Percentiles rank a stretch among this genome's conserved stretches.
Evolutionary conservation across 164 flowering plant species (phyloP).

Genomic region (Paratinospora sagittata): DNA sequence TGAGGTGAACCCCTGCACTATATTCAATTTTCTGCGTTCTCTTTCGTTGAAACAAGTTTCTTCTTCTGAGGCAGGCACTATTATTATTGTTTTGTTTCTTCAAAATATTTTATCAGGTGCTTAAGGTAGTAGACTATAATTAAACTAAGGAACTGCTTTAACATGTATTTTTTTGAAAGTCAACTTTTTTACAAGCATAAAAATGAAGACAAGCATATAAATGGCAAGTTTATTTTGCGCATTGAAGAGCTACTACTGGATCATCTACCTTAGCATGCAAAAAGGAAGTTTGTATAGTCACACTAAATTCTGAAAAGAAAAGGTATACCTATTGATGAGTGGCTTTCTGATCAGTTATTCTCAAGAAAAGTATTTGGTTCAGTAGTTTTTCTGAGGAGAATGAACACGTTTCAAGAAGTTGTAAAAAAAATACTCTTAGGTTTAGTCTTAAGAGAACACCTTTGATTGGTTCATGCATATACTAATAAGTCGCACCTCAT

Average conservation of each 20-base stretch:
- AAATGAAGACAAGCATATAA: not conserved
- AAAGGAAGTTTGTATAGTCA: not conserved
- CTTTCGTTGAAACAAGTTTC: not conserved
- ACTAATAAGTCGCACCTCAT: not conserved
- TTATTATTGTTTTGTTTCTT: not conserved
- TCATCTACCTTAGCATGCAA: not conserved
- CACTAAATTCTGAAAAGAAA: not conserved
- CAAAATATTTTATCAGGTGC: not conserved
- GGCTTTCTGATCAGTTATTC: not conserved
- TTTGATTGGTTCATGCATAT: not conserved
- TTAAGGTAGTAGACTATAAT: not conserved
- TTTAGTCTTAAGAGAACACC: too few relatives aligned
- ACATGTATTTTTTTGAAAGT: not conserved
- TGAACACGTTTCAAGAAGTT: not conserved
- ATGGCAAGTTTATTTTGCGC: not conserved
- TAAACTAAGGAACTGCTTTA: not conserved
- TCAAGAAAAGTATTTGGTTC: not conserved
- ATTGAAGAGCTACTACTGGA: not conserved
- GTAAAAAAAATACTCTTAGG: too few relatives aligned
- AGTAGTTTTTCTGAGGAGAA: not conserved
- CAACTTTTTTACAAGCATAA: too few relatives aligned
- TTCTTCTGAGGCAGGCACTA: not conserved
- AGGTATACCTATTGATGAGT: not conserved
- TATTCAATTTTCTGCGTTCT: not conserved
- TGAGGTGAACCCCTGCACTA: slow-evolving; percentile 45